Evolutionary conservation across 2,329 filamentous ascomycete species (phyloP), one percentile per base, ranked within the genome.

Genomic region (Decorospora gaudefroyi): DNA sequence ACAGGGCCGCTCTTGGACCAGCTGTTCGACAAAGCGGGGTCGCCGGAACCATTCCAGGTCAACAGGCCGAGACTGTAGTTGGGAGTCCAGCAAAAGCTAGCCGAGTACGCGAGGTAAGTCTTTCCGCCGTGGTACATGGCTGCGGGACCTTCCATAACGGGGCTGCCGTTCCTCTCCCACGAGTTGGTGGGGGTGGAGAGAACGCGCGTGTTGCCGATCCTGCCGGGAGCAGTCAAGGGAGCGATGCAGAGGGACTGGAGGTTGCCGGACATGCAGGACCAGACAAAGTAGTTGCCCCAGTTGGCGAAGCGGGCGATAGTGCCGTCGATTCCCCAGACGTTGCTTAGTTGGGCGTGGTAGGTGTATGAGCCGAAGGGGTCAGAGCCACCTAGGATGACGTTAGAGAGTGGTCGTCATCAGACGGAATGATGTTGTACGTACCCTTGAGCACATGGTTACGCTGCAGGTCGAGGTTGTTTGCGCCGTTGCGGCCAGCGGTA

Each of bases 11-110:
- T 74, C 70, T 82, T 83, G 3, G 62, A 72, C 80, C 79, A 83
- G 8, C 73, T 76, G 0, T 58, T 58, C 0, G 66, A 53, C 11
- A 62, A 54, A 10, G 72, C 62, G 0, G 80, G 80, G 49, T 81
- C 74, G 0, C 75, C 65, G 9, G 44, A 46, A 2, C 78, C 77
- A 16, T 80, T 75, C 72, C 76, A 83, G 3, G 76, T 76, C 16
- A 83, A 67, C 11, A 79, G 62, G 0, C 78, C 80, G 2, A 84
- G 69, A 16, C 74, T 74, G 60, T 83, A 83, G 39, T 74, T 70
- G 0, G 75, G 61, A 0, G 77, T 79, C 78, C 78, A 81, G 70
- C 79, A 83, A 62, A 77, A 78, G 46, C 75, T 79, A 1, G 78
- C 80, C 4, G 76, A 79, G 66, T 77, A 83, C 1, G 74, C 70